phyloP scores from a whole-genome alignment of 1,284 basidiomycete genomes.

The Fomitiporia mediterranea region DNA sequence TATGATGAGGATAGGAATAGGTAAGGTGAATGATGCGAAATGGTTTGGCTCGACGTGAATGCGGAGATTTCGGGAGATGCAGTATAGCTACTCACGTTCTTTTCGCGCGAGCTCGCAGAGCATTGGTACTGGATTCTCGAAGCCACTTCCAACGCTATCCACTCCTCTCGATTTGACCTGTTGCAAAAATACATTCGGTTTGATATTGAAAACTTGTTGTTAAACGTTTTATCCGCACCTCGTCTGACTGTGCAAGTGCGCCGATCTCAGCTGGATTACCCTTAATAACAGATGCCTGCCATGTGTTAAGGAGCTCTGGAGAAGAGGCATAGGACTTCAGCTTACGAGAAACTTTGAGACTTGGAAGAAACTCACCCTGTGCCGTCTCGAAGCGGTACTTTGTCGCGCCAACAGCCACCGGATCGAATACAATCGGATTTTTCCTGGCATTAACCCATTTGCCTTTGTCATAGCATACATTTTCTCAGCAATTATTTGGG shows the following conservation, averaged over 20 bases:
- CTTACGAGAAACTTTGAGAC: not conserved
- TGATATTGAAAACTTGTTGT: not conserved
- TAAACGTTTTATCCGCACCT: constrained; percentile 42
- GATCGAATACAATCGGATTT: constrained; percentile 89
- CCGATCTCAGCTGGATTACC: constrained; percentile 93
- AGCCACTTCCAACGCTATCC: constrained; percentile 75
- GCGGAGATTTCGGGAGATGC: no score
- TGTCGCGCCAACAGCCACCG: constrained; percentile 90
- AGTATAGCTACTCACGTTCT: constrained; percentile 73
- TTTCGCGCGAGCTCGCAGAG: constrained; percentile 69
- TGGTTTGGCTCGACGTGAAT: constrained; percentile 10
- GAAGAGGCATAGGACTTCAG: not conserved
- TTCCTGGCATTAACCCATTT: constrained; percentile 62
- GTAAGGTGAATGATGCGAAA: no score
- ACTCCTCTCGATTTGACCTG: constrained; percentile 83
- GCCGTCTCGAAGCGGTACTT: constrained; percentile 61
- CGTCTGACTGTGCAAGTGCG: constrained; percentile 66
- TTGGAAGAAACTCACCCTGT: constrained; percentile 33
- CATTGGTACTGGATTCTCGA: constrained; percentile 70
- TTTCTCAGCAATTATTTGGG: not conserved
- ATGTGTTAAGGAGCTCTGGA: constrained; percentile 72
- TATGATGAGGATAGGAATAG: no score
- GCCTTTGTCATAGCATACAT: constrained; percentile 31
- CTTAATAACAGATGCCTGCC: constrained; percentile 92
- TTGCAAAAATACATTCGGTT: constrained; percentile 3